These are phyloP conservation scores for Talaromyces thailandensis DNA, from an alignment of 495 filamentous ascomycete genomes.

Conservation along the genomic window DNA sequence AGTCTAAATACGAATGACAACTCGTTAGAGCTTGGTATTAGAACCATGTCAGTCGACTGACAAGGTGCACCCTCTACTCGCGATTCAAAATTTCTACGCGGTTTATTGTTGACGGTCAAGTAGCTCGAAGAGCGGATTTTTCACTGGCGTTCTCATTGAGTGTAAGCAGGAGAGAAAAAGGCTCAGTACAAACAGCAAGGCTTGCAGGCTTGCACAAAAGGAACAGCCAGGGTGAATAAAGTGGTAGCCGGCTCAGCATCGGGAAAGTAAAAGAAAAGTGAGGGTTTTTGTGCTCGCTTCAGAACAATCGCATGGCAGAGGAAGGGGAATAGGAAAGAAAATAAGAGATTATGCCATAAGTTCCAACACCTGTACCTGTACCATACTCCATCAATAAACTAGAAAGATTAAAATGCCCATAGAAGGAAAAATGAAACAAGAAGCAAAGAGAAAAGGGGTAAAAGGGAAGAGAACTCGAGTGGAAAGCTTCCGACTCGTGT, in stretches of 20 bases:
- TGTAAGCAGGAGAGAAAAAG: constrained; percentile 1
- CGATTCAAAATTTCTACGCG: too few relatives aligned
- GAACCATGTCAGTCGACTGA: neutral
- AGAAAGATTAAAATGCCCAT: constrained; percentile 1
- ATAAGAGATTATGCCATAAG: constrained; percentile 1
- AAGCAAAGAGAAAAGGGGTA: constrained; percentile 6
- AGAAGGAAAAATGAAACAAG: constrained; percentile 12
- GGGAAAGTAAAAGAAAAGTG: constrained; percentile 8
- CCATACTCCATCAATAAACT: constrained; percentile 3
- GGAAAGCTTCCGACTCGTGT: neutral
- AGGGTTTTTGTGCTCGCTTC: neutral
- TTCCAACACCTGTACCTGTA: constrained; percentile 1
- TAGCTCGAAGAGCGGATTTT: neutral
- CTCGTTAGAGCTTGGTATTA: neutral
- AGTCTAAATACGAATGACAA: neutral
- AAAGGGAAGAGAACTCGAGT: constrained; percentile 1
- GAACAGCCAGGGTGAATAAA: constrained; percentile 8
- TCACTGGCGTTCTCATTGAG: constrained; percentile 4
- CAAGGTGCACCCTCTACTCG: neutral
- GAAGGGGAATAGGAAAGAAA: neutral
- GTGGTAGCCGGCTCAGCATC: constrained; percentile 15
- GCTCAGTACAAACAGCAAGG: constrained; percentile 12
- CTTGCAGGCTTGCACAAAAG: constrained; percentile 1
- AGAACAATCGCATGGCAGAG: neutral
- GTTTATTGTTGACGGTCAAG: neutral